phyloP scores from a whole-genome alignment of 106 monocot genomes.

The Iris macrosiphon region DNA sequence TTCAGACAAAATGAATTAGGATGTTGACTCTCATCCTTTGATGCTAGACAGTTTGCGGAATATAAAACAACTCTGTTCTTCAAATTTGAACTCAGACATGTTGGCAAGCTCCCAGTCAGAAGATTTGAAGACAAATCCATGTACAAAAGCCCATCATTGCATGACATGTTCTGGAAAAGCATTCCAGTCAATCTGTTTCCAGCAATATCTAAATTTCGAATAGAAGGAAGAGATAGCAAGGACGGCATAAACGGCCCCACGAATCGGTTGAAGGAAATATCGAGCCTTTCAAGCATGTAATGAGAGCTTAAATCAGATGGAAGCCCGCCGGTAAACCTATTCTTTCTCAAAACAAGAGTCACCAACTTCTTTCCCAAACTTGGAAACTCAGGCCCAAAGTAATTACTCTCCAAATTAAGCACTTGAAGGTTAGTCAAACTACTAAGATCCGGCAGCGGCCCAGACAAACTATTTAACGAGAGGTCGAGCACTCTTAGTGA shows the following conservation, averaged over 20 bases:
- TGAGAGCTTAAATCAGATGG: slow-evolving; percentile 48
- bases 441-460: slow-evolving; percentile 70
- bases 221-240: slow-evolving; percentile 67
- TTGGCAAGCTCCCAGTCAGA: slow-evolving; percentile 66
- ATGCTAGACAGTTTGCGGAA: slow-evolving; percentile 60
- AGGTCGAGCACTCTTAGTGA: slow-evolving; percentile 75
- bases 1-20: slow-evolving; percentile 64
- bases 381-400: slow-evolving; percentile 81
- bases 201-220: slow-evolving; percentile 55
- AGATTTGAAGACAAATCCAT: slow-evolving; percentile 78
- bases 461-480: slow-evolving; percentile 57
- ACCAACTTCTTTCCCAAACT: slow-evolving; percentile 62
- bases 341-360: slow-evolving; percentile 57
- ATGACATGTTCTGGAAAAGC: slow-evolving; percentile 67
- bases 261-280: slow-evolving; percentile 76
- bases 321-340: slow-evolving; percentile 64
- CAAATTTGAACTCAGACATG: slow-evolving; percentile 36
- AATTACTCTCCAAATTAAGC: slow-evolving; percentile 74
- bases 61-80: slow-evolving; percentile 30
- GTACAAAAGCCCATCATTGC: slow-evolving; percentile 47
- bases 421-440: slow-evolving; percentile 64
- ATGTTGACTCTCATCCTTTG: slow-evolving; percentile 41
- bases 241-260: slow-evolving; percentile 69
- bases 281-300: slow-evolving; percentile 57
- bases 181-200: slow-evolving; percentile 84